Base-by-base conservation (phyloP, 352 stramenopile genomes). In the Pythium biforme region DNA sequence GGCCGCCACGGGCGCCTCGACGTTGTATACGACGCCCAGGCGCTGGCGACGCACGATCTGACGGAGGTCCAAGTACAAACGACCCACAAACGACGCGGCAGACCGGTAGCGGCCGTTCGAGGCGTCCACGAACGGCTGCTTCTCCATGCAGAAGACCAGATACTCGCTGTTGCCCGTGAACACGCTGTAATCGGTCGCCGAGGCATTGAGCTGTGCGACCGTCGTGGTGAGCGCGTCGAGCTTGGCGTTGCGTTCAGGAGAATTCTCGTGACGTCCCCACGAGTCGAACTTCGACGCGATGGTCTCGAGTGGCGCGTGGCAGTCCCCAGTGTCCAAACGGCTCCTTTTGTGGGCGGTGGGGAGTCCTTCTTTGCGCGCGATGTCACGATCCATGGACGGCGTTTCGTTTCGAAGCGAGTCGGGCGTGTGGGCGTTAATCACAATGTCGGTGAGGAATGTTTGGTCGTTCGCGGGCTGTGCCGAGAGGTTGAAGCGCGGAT, bases 31-130 rank as follows among this genome's bases (percentile, higher is more conserved):
- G 6, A 53, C 29, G 8, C 29, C 31, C n/a, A 61, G 27, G 19
- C 54, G 54, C 40, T 53, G 50, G 17, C 46, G 45, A 15, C 54
- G 54, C 26, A 40, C 40, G 20, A 61, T 61, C 27, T 53, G 34
- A 37, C 47, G 25, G n/a, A 50, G 39, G 26, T 64, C 37, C 14
- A 64, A 27, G 10, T 52, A 56, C 29, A 58, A 19, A 3, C 33
- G 55, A 23, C 53, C 27, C 5, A 61, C 54, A 23, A 61, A 61
- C 40, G 31, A 25, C 15, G 26, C 25, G 7, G 52, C 14, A 37
- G 39, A 19, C 27, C 41, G 20, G 25, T 37, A 43, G 10, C 25
- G 2, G 20, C 43, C 22, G 55, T 55, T 39, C 19, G 39, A 37
- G 2, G 31, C 23, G 1, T 45, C 29, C 14, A 46, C 46, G 26